phyloP scores from a whole-genome alignment of 2,329 filamentous ascomycete genomes.

The Hypoxylon sp. region DNA sequence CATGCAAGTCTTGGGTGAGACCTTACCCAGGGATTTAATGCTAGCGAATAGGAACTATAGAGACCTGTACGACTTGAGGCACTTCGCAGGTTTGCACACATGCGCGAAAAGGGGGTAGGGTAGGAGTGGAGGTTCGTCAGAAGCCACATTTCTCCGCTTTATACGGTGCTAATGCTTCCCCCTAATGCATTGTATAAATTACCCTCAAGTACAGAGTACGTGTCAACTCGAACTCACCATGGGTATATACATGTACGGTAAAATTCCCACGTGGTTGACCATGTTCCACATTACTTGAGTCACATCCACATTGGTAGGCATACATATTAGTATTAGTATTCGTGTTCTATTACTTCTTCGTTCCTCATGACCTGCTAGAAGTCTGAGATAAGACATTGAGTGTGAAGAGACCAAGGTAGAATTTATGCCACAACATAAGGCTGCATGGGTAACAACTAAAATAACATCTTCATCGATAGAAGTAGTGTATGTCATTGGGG shows the following conservation, averaged over 20 bases:
- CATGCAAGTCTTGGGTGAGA: constrained; percentile 42
- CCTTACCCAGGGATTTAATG: constrained; percentile 36
- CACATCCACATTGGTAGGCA: not conserved
- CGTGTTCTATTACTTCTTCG: constrained; percentile 15
- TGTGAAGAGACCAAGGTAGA: constrained; percentile 2
- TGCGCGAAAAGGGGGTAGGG: constrained; percentile 12
- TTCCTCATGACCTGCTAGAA: constrained; percentile 9
- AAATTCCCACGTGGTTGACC: constrained; percentile 43
- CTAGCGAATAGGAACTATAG: constrained; percentile 39
- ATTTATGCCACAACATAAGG: constrained; percentile 25
- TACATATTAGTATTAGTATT: not conserved
- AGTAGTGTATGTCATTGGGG: constrained; percentile 18
- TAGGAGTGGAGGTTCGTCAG: constrained; percentile 29
- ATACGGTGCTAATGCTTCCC: constrained; percentile 39
- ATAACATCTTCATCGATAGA: constrained; percentile 19
- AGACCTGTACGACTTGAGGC: constrained; percentile 36
- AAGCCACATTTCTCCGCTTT: constrained; percentile 44
- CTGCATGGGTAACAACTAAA: constrained; percentile 26
- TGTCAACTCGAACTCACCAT: constrained; percentile 25
- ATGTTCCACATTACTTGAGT: constrained; percentile 37
- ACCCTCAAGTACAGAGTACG: constrained; percentile 14
- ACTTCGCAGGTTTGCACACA: constrained; percentile 25
- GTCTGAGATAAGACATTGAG: constrained; percentile 21
- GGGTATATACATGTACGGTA: constrained; percentile 14
- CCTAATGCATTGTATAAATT: constrained; percentile 30